Evolutionary conservation across 768 basidiomycete genomes (phyloP).

Genomic region (Mycena indigotica): DNA sequence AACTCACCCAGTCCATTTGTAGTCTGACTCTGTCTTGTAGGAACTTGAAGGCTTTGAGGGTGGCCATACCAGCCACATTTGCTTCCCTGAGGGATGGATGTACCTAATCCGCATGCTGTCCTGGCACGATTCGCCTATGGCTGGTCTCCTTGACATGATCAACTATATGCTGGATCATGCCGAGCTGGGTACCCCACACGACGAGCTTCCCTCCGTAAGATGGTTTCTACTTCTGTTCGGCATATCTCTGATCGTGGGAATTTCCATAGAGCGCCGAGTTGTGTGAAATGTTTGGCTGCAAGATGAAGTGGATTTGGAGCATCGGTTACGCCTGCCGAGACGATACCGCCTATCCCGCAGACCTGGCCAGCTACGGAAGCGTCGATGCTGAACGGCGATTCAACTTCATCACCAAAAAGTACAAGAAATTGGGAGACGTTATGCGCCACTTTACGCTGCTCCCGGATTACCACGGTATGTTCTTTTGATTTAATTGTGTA

Average conservation of each 20-base stretch:
- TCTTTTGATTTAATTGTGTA: not conserved
- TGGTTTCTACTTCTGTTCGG: not conserved
- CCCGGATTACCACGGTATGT: conserved; percentile 6
- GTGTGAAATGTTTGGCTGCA: conserved; percentile 16
- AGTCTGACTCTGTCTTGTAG: not conserved
- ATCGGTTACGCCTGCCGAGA: conserved; percentile 18
- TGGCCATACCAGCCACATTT: conserved; percentile 18
- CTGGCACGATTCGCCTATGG: conserved; percentile 16
- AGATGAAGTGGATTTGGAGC: conserved; percentile 12
- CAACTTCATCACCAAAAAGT: conserved; percentile 16
- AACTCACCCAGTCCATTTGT: not conserved
- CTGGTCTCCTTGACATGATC: conserved; percentile 16
- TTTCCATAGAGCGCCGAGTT: conserved; percentile 11
- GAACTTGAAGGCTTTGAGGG: conserved; percentile 16
- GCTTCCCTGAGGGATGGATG: conserved; percentile 22
- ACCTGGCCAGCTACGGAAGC: conserved; percentile 11
- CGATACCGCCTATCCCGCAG: conserved; percentile 10
- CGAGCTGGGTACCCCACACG: conserved; percentile 11
- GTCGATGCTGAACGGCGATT: conserved; percentile 16
- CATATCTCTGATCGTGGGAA: not conserved
- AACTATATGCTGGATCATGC: conserved; percentile 13
- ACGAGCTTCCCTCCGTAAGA: conserved; percentile 5
- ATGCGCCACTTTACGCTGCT: conserved; percentile 17
- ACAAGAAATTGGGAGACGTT: conserved; percentile 16
- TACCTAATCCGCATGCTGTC: conserved; percentile 17